A percentile compares a stretch with the other conserved stretches of the same genome.
These are phyloP conservation scores for Microglena sp. DNA, from an alignment of 139 green algal species.

Conservation along the genomic window DNA sequence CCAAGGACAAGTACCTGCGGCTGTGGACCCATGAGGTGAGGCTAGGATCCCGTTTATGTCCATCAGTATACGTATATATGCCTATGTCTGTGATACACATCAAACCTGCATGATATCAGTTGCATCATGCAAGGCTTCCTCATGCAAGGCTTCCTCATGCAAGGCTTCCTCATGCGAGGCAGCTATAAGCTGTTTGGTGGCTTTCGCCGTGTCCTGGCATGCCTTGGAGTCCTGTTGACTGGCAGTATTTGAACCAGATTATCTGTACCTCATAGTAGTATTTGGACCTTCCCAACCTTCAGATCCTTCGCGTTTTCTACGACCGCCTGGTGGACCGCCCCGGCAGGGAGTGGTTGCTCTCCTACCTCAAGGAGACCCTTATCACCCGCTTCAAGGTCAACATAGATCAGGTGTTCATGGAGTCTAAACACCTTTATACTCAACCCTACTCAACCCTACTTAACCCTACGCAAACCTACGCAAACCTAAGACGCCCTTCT, in stretches of 20 bases:
- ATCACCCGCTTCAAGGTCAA: no score
- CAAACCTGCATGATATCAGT: slow-evolving; percentile 75
- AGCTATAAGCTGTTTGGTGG: no score
- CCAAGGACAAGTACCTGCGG: slow-evolving; percentile 36
- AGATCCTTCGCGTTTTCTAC: slow-evolving; percentile 64
- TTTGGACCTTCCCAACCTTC: background rate
- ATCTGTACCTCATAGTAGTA: no score
- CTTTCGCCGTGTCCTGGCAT: no score
- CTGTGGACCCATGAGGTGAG: slow-evolving; percentile 63
- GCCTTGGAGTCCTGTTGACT: no score
- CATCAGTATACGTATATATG: background rate
- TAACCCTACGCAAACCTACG: no score
- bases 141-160: slow-evolving; percentile 29
- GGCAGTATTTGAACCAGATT: no score
- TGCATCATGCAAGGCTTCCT: slow-evolving; percentile 67
- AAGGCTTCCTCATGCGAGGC: no score
- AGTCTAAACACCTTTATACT: background rate
- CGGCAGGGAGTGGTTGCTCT: no score
- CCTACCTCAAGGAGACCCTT: no score
- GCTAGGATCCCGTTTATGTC: background rate
- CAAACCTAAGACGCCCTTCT: background rate
- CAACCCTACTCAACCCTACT: background rate
- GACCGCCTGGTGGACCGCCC: slow-evolving; percentile 58
- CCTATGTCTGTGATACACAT: slow-evolving; percentile 59
- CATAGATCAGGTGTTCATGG: no score